Conservation (phyloP, 331 rosid species). For the Malus hybrid region DNA sequence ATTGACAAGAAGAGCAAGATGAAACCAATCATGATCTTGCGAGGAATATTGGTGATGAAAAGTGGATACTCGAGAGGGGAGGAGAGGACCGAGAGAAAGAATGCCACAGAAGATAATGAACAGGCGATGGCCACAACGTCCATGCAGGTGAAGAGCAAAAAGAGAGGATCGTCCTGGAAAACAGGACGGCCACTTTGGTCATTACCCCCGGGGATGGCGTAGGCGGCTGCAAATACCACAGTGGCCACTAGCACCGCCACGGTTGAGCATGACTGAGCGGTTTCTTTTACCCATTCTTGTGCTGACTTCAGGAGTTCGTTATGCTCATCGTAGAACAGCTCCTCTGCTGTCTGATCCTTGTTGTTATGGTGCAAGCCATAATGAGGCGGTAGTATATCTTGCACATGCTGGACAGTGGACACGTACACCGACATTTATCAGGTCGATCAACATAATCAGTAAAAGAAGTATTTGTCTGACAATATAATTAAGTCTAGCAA, state of each 20-base stretch:
- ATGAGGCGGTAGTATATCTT: not conserved
- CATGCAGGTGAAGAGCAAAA: not conserved
- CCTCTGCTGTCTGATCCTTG: not conserved
- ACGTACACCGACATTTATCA: too few relatives aligned
- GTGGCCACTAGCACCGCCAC: constrained; percentile 10
- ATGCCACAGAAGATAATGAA: constrained; percentile 15
- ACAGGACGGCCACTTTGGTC: constrained; percentile 1
- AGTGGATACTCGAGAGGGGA: constrained; percentile 6
- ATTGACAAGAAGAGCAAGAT: constrained; percentile 9
- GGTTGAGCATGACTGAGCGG: constrained; percentile 8
- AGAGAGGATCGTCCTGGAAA: constrained; percentile 3
- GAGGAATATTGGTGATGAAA: not conserved
- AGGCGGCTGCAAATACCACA: constrained; percentile 13
- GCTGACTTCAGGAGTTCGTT: not conserved
- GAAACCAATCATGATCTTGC: constrained; percentile 6
- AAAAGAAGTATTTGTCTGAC: not conserved
- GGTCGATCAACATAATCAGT: too few relatives aligned
- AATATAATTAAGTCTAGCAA: not conserved
- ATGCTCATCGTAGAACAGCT: not conserved
- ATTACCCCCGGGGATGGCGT: constrained; percentile 7
- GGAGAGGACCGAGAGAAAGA: constrained; percentile 15
- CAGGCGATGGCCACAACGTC: constrained; percentile 8
- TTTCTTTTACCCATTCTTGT: not conserved
- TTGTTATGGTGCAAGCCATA: not conserved
- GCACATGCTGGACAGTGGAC: not conserved